A percentile compares a stretch with the other conserved stretches of the same genome.
phyloP scores from a whole-genome alignment of 805 yeast genomes.

The Allodekkera sacchari region DNA sequence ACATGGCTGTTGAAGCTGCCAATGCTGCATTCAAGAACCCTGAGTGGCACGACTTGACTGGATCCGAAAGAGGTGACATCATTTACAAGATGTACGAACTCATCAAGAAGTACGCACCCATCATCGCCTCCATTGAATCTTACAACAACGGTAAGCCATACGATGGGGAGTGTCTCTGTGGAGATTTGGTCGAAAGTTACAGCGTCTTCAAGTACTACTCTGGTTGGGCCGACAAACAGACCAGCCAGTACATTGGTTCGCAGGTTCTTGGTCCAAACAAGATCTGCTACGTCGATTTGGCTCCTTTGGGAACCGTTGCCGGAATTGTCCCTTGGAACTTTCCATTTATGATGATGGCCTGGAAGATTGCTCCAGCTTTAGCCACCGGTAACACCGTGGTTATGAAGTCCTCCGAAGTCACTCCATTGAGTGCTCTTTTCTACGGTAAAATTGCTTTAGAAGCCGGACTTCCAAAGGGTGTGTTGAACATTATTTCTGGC shows the following conservation, averaged over 20 bases:
- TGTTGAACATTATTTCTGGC: slow-evolving; percentile 64
- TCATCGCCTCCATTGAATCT: slow-evolving; percentile 47
- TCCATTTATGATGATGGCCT: slow-evolving; percentile 68
- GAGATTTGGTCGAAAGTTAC: slow-evolving; percentile 22
- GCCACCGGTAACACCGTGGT: slow-evolving; percentile 69
- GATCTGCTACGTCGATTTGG: slow-evolving; percentile 44
- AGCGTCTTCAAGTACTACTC: slow-evolving; percentile 56
- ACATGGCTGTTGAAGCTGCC: slow-evolving; percentile 61
- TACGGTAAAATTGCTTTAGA: slow-evolving; percentile 54
- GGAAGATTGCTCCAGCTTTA: slow-evolving; percentile 74
- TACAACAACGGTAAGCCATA: slow-evolving; percentile 52
- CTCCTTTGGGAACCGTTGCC: slow-evolving; percentile 69
- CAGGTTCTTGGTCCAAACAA: slow-evolving; percentile 31
- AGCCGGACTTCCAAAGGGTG: slow-evolving; percentile 73
- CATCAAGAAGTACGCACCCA: slow-evolving; percentile 40
- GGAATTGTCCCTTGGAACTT: slow-evolving; percentile 81
- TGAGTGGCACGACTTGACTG: slow-evolving; percentile 39
- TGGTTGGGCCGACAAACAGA: slow-evolving; percentile 72
- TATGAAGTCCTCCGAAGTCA: slow-evolving; percentile 66
- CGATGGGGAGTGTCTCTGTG: slow-evolving; percentile 35
- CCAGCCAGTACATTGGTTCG: slow-evolving; percentile 47
- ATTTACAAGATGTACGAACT: slow-evolving; percentile 44
- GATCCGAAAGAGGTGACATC: slow-evolving; percentile 44
- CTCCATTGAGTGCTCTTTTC: slow-evolving; percentile 65
- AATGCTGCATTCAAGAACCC: slow-evolving; percentile 44